Evolutionary conservation across 2,329 filamentous ascomycete species (phyloP).

Genomic region (Hymenoscyphus repandus): DNA sequence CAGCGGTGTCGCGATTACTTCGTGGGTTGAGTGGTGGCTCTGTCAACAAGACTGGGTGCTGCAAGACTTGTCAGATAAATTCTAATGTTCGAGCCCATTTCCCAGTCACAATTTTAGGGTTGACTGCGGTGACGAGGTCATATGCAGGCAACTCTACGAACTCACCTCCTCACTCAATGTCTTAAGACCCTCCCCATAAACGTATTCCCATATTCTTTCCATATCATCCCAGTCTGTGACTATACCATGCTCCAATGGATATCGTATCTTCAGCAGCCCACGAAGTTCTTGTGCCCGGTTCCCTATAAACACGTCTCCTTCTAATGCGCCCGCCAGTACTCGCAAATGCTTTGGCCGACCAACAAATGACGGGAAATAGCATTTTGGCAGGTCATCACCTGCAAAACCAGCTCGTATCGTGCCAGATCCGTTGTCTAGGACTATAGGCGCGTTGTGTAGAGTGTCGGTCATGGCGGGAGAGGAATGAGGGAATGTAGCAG

Average conservation of each 20-base stretch:
- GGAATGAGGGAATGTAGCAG: background rate
- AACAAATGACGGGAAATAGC: conserved; percentile 95
- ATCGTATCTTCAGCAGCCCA: conserved; percentile 90
- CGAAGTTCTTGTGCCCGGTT: conserved; percentile 82
- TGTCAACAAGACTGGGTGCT: conserved; percentile 94
- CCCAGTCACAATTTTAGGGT: background rate
- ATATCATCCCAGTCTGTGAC: conserved; percentile 99
- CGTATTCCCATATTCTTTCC: conserved; percentile 98
- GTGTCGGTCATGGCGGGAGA: conserved; percentile 53
- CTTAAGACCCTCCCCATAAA: conserved; percentile 93
- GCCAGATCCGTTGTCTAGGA: conserved; percentile 97
- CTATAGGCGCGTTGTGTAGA: conserved; percentile 95
- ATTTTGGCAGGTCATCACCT: conserved; percentile 91
- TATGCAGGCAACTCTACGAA: conserved; percentile 7
- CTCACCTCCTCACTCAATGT: conserved; percentile 91
- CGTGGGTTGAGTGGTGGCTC: conserved; percentile 94
- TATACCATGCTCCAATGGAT: conserved; percentile 94
- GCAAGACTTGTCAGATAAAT: conserved; percentile 1
- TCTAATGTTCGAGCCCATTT: background rate
- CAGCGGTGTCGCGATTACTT: conserved; percentile 91
- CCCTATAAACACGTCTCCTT: conserved; percentile 96
- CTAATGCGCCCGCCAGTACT: conserved; percentile 90
- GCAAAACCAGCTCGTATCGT: conserved; percentile 97
- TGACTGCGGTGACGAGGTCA: background rate
- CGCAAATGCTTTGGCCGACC: conserved; percentile 92